A percentile compares a stretch with the other conserved stretches of the same genome.
Evolutionary conservation across 495 filamentous ascomycete species (phyloP).

Genomic region (Geoglossum glabrum): DNA sequence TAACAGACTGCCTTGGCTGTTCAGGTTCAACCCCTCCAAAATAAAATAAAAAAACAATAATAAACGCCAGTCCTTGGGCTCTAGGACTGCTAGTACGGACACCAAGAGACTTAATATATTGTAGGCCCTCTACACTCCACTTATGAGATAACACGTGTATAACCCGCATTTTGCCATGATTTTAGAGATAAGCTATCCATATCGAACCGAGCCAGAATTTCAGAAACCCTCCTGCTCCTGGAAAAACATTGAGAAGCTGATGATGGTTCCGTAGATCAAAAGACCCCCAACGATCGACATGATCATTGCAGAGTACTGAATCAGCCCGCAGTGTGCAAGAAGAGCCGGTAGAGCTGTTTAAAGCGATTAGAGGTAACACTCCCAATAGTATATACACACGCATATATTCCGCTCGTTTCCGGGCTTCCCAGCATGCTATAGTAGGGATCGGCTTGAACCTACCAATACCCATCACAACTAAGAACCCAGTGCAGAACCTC

Average conservation of each 20-base stretch:
- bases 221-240: constrained; percentile 79
- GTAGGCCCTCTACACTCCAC: not conserved
- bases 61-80: not conserved
- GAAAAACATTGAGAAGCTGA: constrained; percentile 96
- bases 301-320: constrained; percentile 67
- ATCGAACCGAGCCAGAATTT: not conserved
- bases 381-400: not conserved
- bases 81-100: not conserved
- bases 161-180: not conserved
- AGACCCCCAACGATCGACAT: constrained; percentile 89
- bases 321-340: constrained; percentile 67
- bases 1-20: too few species aligned
- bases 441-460: constrained; percentile 14
- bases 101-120: too few species aligned
- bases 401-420: not conserved
- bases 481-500: constrained; percentile 80
- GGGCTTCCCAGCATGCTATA: not conserved
- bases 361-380: not conserved
- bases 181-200: not conserved
- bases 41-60: too few species aligned
- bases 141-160: not conserved
- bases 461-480: constrained; percentile 98
- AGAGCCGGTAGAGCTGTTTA: constrained; percentile 66
- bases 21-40: too few species aligned
- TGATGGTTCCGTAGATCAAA: constrained; percentile 93